Base-by-base conservation (phyloP, 192 early-diverging fungal genomes). In the Coemansia sp. region DNA sequence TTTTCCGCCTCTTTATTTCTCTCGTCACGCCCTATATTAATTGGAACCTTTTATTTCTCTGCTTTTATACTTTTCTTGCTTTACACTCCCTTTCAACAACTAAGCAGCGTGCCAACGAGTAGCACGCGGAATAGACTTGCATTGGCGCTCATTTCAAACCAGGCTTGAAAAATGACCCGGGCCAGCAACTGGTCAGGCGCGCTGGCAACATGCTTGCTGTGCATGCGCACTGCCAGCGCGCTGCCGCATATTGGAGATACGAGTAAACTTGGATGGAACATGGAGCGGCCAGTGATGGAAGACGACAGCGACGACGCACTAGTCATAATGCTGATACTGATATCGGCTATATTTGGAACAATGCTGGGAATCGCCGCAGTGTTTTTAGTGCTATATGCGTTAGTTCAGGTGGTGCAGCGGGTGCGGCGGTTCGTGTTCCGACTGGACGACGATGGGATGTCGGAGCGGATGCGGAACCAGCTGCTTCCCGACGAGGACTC, bases 401-500 rank as follows among this genome's bases (percentile, higher is more conserved):
- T 67, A 21, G 49, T 54, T 25, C 54, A 61, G 38, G 11, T 73
- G 14, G 65, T 67, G 41, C 63, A 59, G 58, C 50, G 67, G 24
- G 48, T 74, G 22, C 76, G 71, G 24, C 57, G 65, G 19, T 37
- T 35, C 7, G 25, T 74, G 38, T 67, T 74, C 54, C 71, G 76
- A 8, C 50, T 79, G 14, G 78, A 75, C 38, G 78, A 81, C 10
- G 69, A 81, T 52, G 78, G 73, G 1, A 60, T 81, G 7, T 71
- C 78, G n/a, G 78, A 81, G 55, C 69, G 72, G 43, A 60, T 65
- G 62, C 72, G 78, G 45, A 60, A 56, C 22, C 72, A 75, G 65
- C 69, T 84, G 53, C 67, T 84, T 37, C 50, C 70, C 9, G 75
- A 84, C 63, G 82, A 84, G 55, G 74, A 73, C 65, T 80, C 73